Base-by-base conservation (phyloP, 805 yeast genomes). In the Starmerella vaccinii region DNA sequence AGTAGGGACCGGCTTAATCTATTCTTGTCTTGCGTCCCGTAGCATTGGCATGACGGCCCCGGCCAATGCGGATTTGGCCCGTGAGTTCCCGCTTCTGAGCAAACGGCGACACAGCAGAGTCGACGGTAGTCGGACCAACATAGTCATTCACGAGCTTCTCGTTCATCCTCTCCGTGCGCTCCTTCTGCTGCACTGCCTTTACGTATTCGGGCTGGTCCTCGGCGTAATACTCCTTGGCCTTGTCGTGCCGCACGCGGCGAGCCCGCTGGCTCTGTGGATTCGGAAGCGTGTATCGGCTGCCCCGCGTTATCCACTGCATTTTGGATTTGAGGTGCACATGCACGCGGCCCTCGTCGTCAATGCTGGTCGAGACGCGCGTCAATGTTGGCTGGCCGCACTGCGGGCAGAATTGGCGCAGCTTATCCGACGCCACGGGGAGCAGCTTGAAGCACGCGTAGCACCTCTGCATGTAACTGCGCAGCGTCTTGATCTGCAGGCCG, bases 361-460 rank as follows among this genome's bases (percentile, higher is more conserved):
- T 79, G 15, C 95, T 80, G 1, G 92, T 96, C 0, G 95, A 87
- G 68, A 95, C 88, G 67, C 97, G 76, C 59, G 89, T 65, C 52
- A 92, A 69, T 0, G 98, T 90, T 52, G 82, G 79, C 47, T 97
- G 96, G 54, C 99, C 99, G 74, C 99, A 92, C 48, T 80, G 76
- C 15, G 96, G 84, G 66, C 99, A 92, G 71, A 92, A 92, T 67
- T 88, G 96, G 60, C 78, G 78, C 42, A 52, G 51, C 15, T 59
- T 58, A 38, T 74, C 76, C 2, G 89, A 89, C 16, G 18, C 27
- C 50, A 86, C 73, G 7, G 95, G 89, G 13, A 81, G 70, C 64
- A 92, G 72, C 52, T 76, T 72, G 77, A 92, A 92, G 70, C 99
- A 92, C 0, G 97, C 99, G 66, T 92, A 96, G 67, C 99, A 92